Base-by-base conservation (phyloP, 2,329 filamentous ascomycete species). In the Ceratocystis ficicola region DNA sequence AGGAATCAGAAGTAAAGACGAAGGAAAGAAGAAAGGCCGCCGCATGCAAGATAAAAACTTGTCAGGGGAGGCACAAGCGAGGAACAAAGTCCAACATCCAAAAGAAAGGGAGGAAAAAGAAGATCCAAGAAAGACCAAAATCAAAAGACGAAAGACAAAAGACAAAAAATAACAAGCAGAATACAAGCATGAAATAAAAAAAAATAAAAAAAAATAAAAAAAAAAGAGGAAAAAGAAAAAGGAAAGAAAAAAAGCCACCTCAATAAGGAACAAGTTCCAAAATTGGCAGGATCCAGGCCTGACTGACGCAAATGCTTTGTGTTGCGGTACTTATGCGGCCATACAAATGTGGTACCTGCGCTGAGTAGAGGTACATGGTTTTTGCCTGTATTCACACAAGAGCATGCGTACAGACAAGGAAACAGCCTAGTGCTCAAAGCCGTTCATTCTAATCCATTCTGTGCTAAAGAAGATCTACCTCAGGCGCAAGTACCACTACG, bases 171-270 rank as follows among this genome's bases (percentile, higher is more conserved):
- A 41, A 12, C 10, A 41, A 41, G 12, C 22, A 44, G 57, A 52
- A 61, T 46, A 25, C 50, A 44, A 44, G 64, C 25, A 20, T 5
- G 55, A 41, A 30, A 41, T 28, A 62, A 5, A 1, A 30, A 65
- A 15, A 25, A 62, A 3, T 10, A 20, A 41, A 8, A 60, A 41
- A 65, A 46, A 66, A 6, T 5, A 32, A 15, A 44, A 48, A 65
- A 5, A 44, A 28, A 48, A 32, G 44, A 55, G 15, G 32, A 7
- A 5, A 50, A 65, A 65, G 7, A 62, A 17, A 65, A 20, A 48
- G 32, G 30, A 6, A 7, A 15, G 12, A 62, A 36, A 50, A 65
- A 65, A 65, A 65, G 36, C 64, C 52, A 65, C 64, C 28, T 59
- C 28, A 62, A 44, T 30, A 65, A 59, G 64, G 41, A 25, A 20